Evolutionary conservation across 352 stramenopile genomes (phyloP), one percentile per base, ranked within the genome.

Genomic region (Phytophthora pluvialis): DNA sequence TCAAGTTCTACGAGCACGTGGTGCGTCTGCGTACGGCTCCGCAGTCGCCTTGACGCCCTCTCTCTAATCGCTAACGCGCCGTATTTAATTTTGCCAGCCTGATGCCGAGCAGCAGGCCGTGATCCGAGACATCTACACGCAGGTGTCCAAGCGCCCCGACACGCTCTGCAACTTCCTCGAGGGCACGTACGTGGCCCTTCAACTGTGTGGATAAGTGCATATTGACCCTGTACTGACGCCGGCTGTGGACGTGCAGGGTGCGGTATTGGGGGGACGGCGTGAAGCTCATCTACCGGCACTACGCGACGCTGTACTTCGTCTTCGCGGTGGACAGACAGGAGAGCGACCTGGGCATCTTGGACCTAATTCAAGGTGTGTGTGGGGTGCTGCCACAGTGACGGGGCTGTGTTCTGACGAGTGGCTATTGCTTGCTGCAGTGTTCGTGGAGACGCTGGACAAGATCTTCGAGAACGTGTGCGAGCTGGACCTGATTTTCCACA

Each of bases 401-500:
- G 10, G 4, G 32, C 4, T 32, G 13, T 49, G 32, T n/a, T 28
- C 5, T 67, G 13, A 50, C n/a, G 25, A 25, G 10, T 57, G 28
- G 15, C 3, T 12, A 40, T 42, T 43, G 5, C 9, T 12, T 58
- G 28, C 4, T 60, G 12, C 42, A 97, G 91, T 98, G 26, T 98
- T 98, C 54, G 94, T 98, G 13, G 94, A 98, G 70, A 97, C 94
- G 33, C 81, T 98, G 49, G 94, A 99, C 85, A 99, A 99, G 79
- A 98, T 97, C 73, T 99, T 99, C 76, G 97, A 99, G 70, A 99
- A 99, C 84, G 98, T 99, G 16, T 99, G 98, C 81, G 98, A 99
- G 81, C 84, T 99, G 45, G 97, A 99, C 70, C 84, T 99, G 33
- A 99, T 99, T 72, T 99, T 99, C 83, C 97, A 99, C 83, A 98